These are phyloP conservation scores for Yarrowia sp. DNA, from an alignment of 805 yeast species.

Conservation along the genomic window DNA sequence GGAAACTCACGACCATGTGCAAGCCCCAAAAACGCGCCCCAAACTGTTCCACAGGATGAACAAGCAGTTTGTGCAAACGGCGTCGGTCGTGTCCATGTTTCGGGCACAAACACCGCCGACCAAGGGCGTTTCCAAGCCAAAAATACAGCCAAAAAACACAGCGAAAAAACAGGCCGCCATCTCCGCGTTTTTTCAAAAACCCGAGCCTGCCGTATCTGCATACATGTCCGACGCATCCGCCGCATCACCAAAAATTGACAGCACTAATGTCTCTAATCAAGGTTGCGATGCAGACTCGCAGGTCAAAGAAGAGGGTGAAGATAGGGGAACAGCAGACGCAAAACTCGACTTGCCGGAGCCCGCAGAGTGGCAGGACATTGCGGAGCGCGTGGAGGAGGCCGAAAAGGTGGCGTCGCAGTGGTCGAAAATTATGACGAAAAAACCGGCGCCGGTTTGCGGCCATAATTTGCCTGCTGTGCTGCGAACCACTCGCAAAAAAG, in stretches of 20 bases:
- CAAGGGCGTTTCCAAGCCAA: background rate
- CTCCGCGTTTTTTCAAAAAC: slow-evolving; percentile 1
- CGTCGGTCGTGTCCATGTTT: slow-evolving; percentile 6
- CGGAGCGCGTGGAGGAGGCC: background rate
- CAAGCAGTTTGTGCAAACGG: background rate
- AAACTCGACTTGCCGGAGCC: background rate
- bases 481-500: slow-evolving; percentile 36
- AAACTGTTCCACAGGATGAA: background rate
- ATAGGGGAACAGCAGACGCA: background rate
- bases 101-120: background rate
- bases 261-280: background rate
- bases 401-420: slow-evolving; percentile 8
- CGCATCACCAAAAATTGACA: background rate
- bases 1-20: background rate
- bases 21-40: slow-evolving; percentile 1
- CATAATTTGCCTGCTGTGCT: slow-evolving; percentile 40
- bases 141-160: background rate
- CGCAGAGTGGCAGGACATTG: background rate
- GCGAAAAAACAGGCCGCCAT: slow-evolving; percentile 6
- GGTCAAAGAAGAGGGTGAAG: background rate
- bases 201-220: background rate
- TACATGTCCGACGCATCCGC: background rate
- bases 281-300: background rate
- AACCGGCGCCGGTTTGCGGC: slow-evolving; percentile 28
- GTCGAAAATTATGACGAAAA: slow-evolving; percentile 16